Base-by-base conservation (phyloP, 2,329 filamentous ascomycete species). In the Arthroderma sp. region DNA sequence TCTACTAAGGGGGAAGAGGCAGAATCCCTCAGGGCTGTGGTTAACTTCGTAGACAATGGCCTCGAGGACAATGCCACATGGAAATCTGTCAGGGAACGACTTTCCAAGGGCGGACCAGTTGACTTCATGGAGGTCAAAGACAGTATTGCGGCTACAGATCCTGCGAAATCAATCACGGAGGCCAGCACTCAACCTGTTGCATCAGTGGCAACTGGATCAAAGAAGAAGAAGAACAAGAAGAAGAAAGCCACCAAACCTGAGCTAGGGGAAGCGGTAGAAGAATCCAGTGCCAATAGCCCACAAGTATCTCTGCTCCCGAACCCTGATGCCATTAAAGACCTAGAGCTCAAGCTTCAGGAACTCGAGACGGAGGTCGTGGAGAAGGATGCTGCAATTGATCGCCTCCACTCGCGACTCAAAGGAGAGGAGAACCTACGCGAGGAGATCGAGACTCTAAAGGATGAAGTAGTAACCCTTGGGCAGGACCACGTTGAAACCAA, bases 171-270 rank as follows among this genome's bases (percentile, higher is more conserved):
- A 17, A 35, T 25, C 11, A 19, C 6, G 8, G 41, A 47, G 11
- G 9, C 39, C 21, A 31, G 15, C 15, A 31, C 11, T 15, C 33
- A 35, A n/a, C 17, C 54, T 15, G 66, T 68, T 2, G 17, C 17
- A 44, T 33, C 37, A 2, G 53, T 8, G 8, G 67, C 72, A 13
- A 71, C 66, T 13, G 70, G 75, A 9, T 74, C 74, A 59, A 91
- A 90, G 73, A 94, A 88, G 72, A 91, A 88, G 71, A 94, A 90
- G 62, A 88, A 88, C 69, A 95, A 91, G 76, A 95, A 94, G 79
- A 87, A 85, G 72, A 91, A 91, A 76, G 82, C 81, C 17, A 81
- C 78, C 33, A 82, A 80, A 61, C 70, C 70, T 5, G 69, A 71
- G 5, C 71, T 76, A 7, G 70, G 73, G n/a, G 53, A 66, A 13